A percentile compares a stretch with the other conserved stretches of the same genome.
Conservation (phyloP, 2,329 filamentous ascomycete species). For the Neonectria magnoliae region DNA sequence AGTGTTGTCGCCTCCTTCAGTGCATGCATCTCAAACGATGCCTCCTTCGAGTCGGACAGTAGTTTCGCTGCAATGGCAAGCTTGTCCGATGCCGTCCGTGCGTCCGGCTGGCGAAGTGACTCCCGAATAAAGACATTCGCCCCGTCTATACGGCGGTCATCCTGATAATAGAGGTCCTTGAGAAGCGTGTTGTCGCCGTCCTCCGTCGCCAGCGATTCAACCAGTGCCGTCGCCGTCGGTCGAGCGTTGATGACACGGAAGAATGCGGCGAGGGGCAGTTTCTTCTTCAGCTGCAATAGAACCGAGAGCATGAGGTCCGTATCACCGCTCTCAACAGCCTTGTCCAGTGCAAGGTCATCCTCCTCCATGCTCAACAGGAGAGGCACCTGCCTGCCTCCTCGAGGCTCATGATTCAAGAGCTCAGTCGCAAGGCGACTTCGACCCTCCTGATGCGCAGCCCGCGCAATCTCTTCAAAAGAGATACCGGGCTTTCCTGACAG, state of each 20-base stretch:
- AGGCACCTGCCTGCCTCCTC: constrained; percentile 95
- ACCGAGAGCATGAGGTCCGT: constrained; percentile 94
- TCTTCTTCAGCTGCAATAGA: constrained; percentile 86
- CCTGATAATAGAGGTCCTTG: constrained; percentile 97
- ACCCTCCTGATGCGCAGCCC: constrained; percentile 93
- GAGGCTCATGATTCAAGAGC: constrained; percentile 90
- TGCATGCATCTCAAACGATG: constrained; percentile 75
- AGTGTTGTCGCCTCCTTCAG: constrained; percentile 84
- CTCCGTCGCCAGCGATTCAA: constrained; percentile 80
- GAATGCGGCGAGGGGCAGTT: constrained; percentile 88
- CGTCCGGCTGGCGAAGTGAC: constrained; percentile 77
- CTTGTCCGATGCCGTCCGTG: constrained; percentile 81
- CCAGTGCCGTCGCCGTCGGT: constrained; percentile 86
- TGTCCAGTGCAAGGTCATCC: constrained; percentile 93
- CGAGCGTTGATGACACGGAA: constrained; percentile 90
- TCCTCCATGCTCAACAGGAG: constrained; percentile 95
- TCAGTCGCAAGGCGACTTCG: constrained; percentile 88
- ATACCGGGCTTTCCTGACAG: constrained; percentile 90
- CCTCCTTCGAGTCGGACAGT: constrained; percentile 84
- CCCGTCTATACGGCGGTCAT: constrained; percentile 89
- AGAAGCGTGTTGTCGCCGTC: constrained; percentile 81
- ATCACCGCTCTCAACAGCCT: constrained; percentile 94
- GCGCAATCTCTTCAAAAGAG: constrained; percentile 93
- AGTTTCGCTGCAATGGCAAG: constrained; percentile 86
- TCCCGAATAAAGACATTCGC: constrained; percentile 88